These are phyloP conservation scores for Kwoniella mangroviensis DNA, from an alignment of 768 basidiomycete genomes.

Conservation along the genomic window DNA sequence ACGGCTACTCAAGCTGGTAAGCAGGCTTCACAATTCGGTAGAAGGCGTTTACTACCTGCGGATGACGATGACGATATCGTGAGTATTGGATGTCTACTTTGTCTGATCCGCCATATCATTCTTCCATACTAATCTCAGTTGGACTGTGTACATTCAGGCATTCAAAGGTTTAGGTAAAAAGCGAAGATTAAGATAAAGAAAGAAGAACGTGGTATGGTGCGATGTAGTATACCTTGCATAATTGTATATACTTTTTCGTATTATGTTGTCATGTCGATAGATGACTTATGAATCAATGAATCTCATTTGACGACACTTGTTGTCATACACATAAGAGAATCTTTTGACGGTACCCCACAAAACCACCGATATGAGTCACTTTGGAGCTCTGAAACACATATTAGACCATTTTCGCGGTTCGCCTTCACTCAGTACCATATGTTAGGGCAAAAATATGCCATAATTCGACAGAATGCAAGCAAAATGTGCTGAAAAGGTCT, in stretches of 20 bases:
- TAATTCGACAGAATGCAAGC: no score
- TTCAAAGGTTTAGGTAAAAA: slow-evolving; percentile 37
- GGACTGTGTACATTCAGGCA: slow-evolving; percentile 14
- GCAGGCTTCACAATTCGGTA: slow-evolving; percentile 23
- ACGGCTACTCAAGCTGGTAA: not conserved
- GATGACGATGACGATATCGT: slow-evolving; percentile 39
- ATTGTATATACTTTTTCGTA: not conserved
- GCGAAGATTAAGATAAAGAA: slow-evolving; percentile 20
- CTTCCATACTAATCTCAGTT: not conserved
- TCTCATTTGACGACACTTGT: no score
- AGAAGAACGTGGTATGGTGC: slow-evolving; percentile 44
- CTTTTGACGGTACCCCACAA: no score
- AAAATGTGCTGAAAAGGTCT: no score
- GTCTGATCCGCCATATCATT: not conserved
- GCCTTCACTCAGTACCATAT: no score
- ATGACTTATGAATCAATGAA: not conserved
- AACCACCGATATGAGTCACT: no score
- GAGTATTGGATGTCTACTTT: not conserved
- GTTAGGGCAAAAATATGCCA: no score
- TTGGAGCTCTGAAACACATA: no score
- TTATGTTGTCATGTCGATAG: slow-evolving; percentile 8
- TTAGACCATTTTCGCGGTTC: no score
- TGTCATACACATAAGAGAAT: no score
- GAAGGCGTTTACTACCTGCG: slow-evolving; percentile 32
- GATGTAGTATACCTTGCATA: slow-evolving; percentile 65